phyloP scores from a whole-genome alignment of 2,329 filamentous ascomycete species.

The Phialemonium atrogriseum region DNA sequence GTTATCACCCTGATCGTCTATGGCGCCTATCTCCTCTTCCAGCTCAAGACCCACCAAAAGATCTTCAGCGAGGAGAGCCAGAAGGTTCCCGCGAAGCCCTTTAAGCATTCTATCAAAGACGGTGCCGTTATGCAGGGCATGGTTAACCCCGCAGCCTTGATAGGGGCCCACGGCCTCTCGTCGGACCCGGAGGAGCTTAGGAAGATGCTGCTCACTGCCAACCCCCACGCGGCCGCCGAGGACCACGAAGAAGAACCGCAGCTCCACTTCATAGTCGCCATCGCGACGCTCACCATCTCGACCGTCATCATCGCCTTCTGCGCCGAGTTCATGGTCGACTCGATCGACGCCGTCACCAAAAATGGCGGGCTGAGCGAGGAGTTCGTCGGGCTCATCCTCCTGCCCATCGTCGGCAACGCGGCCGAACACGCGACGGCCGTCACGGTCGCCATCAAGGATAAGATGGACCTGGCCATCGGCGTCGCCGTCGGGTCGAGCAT shows the following conservation, averaged over 20 bases:
- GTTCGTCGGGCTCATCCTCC: constrained; percentile 71
- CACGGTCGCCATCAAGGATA: constrained; percentile 73
- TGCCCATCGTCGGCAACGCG: constrained; percentile 78
- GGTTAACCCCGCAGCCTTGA: constrained; percentile 28
- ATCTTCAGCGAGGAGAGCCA: constrained; percentile 76
- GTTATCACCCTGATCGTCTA: constrained; percentile 82
- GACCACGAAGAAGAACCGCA: constrained; percentile 70
- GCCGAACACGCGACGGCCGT: constrained; percentile 77
- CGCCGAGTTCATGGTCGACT: constrained; percentile 69
- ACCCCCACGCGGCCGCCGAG: constrained; percentile 40
- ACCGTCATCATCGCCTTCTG: constrained; percentile 77
- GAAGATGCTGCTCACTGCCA: not conserved
- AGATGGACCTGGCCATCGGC: constrained; percentile 77
- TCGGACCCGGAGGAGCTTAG: constrained; percentile 6
- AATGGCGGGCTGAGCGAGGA: constrained; percentile 56
- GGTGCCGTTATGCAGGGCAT: constrained; percentile 31
- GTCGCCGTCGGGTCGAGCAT: constrained; percentile 75
- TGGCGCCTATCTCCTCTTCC: constrained; percentile 77
- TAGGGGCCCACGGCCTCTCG: constrained; percentile 23
- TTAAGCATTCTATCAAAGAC: constrained; percentile 15
- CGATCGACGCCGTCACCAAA: constrained; percentile 60
- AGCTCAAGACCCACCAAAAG: constrained; percentile 73
- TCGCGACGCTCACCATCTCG: constrained; percentile 61
- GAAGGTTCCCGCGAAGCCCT: constrained; percentile 60
- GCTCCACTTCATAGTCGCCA: constrained; percentile 62